These are phyloP conservation scores for Paecilomyces variotii DNA, from an alignment of 2,329 filamentous ascomycete genomes.

Conservation along the genomic window DNA sequence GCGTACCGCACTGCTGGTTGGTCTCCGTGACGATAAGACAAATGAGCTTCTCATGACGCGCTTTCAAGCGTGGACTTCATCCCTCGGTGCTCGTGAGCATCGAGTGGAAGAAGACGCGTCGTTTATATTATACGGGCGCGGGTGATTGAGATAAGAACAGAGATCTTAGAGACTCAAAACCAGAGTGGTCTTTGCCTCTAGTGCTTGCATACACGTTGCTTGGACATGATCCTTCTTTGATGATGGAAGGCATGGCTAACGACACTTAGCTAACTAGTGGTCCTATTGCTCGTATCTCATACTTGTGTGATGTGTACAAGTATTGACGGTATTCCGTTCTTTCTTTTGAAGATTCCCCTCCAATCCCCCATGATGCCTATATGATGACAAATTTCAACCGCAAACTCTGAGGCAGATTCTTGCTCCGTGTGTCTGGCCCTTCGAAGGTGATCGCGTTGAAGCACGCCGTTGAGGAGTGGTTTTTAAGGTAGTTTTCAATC, in stretches of 20 bases:
- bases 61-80: slow-evolving; percentile 24
- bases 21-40: slow-evolving; percentile 35
- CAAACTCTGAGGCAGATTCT: slow-evolving; percentile 19
- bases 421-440: slow-evolving; percentile 25
- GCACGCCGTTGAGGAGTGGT: slow-evolving; percentile 31
- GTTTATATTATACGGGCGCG: slow-evolving; percentile 11
- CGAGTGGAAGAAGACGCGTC: slow-evolving; percentile 31
- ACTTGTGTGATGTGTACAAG: neutral
- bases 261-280: neutral
- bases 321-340: neutral
- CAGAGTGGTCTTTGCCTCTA: neutral
- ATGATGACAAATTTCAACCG: slow-evolving; percentile 22
- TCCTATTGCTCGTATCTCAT: neutral
- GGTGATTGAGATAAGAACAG: slow-evolving; percentile 41
- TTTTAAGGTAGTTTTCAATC: slow-evolving; percentile 39
- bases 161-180: slow-evolving; percentile 36
- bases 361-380: slow-evolving; percentile 3
- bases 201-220: neutral
- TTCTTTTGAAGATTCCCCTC: neutral
- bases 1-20: slow-evolving; percentile 5
- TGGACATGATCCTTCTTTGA: neutral
- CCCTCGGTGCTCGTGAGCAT: slow-evolving; percentile 15
- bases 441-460: slow-evolving; percentile 20
- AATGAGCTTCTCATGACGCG: slow-evolving; percentile 34
- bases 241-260: neutral